These are phyloP conservation scores for Fabrea salina DNA, from an alignment of 169 alveolate genomes.

Conservation along the genomic window DNA sequence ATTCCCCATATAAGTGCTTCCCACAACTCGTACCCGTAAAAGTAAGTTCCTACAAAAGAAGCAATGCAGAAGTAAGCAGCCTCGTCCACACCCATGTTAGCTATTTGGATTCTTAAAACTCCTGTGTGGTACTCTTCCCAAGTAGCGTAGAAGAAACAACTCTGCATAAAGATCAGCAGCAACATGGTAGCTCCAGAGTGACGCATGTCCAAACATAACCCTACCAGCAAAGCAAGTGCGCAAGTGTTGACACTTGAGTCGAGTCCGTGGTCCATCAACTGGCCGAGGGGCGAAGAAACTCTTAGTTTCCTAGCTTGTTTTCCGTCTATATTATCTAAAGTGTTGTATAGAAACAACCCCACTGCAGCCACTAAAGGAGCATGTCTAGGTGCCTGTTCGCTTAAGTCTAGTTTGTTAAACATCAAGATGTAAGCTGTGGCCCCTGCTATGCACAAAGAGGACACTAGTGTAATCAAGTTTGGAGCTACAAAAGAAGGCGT, in stretches of 20 bases:
- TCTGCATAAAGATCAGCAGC: neutral
- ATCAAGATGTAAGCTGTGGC: neutral
- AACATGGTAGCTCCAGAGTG: neutral
- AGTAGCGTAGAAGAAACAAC: neutral
- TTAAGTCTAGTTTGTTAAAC: neutral
- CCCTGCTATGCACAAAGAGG: neutral
- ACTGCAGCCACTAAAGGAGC: neutral
- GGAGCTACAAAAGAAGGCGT: neutral
- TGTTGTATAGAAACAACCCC: conserved; percentile 41
- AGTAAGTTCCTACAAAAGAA: neutral
- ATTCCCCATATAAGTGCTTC: neutral
- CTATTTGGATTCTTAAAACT: neutral
- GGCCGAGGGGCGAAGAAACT: conserved; percentile 60
- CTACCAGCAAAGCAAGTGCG: neutral
- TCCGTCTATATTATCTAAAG: conserved; percentile 63
- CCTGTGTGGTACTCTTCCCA: neutral
- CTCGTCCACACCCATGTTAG: neutral
- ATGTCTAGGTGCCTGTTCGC: neutral
- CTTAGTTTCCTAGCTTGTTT: conserved; percentile 61
- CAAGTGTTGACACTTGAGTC: conserved; percentile 33
- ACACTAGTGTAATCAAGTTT: neutral
- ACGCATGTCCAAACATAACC: neutral
- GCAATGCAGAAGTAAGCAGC: neutral
- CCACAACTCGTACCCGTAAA: neutral
- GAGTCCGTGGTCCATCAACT: conserved; percentile 66